Base-by-base conservation (phyloP, 2,329 filamentous ascomycete genomes). In the Aspergillus sojae region DNA sequence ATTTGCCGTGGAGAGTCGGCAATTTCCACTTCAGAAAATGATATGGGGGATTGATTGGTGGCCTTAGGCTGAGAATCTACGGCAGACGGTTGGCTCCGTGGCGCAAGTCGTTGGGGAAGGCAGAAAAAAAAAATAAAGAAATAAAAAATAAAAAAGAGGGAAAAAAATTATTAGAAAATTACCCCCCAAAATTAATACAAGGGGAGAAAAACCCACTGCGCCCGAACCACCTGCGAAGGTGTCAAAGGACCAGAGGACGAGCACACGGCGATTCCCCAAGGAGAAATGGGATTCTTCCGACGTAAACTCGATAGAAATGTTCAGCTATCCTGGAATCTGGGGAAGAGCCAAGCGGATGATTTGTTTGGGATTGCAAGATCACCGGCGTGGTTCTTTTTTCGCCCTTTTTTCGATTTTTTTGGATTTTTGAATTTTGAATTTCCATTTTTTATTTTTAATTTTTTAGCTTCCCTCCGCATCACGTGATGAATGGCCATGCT, bases 381-480 rank as follows among this genome's bases (percentile, higher is more conserved):
- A 50, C 61, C 53, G 67, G 66, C 68, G 68, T 60, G 58, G 60
- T 61, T 58, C 67, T 67, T 67, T 68, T 67, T 66, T 65, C 21
- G 30, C 30, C 50, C 48, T 59, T 63, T 70, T 68, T 68, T 65
- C 65, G 57, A 61, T 65, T 65, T 68, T 62, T 61, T 53, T n/a
- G 30, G 48, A 59, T 50, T 56, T 59, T 62, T 43, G 60, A 64
- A 64, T 63, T 65, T 66, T 60, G 62, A 45, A 56, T 66, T 65
- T 66, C 23, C 16, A 60, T 67, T 62, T 60, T 55, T 54, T 39
- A 56, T 66, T 65, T 66, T 34, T 43, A 56, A 67, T 68, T 67
- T 61, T 63, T 60, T 58, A 60, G 52, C 52, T n/a, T 50, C 60
- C 34, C 54, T 60, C 55, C 41, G 50, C 62, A 39, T 64, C 68